Conservation (phyloP, 2,329 filamentous ascomycete species). For the Penicillium olsonii region DNA sequence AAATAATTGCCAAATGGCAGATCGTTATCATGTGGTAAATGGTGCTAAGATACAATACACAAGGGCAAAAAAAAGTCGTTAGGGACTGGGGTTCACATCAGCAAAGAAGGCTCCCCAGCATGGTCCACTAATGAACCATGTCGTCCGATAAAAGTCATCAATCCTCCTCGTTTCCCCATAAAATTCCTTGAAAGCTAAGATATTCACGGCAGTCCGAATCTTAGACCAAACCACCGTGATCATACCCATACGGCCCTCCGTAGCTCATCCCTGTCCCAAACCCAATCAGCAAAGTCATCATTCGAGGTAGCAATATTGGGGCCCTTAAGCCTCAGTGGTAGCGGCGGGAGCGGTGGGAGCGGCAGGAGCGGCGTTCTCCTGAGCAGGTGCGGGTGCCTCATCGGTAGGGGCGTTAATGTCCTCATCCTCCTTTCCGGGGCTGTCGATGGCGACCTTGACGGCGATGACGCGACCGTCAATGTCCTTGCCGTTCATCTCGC, state of each 20-base stretch:
- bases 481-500: conserved; percentile 99
- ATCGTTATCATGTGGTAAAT: conserved; percentile 41
- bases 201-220: conserved; percentile 17
- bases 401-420: conserved; percentile 55
- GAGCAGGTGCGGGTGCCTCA: conserved; percentile 40
- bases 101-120: conserved; percentile 25
- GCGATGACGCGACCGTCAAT: conserved; percentile 98
- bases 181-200: conserved; percentile 28
- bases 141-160: conserved; percentile 28
- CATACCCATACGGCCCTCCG: conserved; percentile 25
- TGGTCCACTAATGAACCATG: conserved; percentile 23
- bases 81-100: conserved; percentile 26
- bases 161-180: conserved; percentile 22
- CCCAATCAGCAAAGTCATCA: conserved; percentile 17
- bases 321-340: conserved; percentile 31
- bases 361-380: conserved; percentile 25
- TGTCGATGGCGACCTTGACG: conserved; percentile 99
- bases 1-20: conserved; percentile 26
- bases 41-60: conserved; percentile 45
- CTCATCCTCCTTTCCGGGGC: conserved; percentile 96
- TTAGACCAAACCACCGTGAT: conserved; percentile 23
- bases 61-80: conserved; percentile 41
- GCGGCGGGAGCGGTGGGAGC: conserved; percentile 30
- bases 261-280: conserved; percentile 13
- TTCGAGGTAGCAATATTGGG: conserved; percentile 22